Conservation (phyloP, 768 basidiomycete species). For the Daedaleopsis sinensis region DNA sequence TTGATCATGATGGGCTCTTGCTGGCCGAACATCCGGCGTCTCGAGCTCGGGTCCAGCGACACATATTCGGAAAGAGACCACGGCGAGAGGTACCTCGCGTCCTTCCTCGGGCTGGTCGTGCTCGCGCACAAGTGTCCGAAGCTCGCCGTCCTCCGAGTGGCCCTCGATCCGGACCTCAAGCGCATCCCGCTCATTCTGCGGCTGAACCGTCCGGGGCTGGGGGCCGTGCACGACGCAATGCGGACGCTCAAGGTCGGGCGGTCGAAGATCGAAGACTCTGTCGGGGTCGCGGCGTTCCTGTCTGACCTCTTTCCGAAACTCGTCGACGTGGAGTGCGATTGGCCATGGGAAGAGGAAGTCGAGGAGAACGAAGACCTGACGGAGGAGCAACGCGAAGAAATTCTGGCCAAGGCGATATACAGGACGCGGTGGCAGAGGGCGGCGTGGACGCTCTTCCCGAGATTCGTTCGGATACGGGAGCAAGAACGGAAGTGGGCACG, state of each 20-base stretch:
- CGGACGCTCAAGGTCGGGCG: not conserved
- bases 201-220: not conserved
- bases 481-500: constrained; percentile 4
- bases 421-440: not conserved
- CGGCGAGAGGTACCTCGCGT: not conserved
- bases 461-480: not conserved
- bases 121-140: constrained; percentile 1
- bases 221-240: not conserved
- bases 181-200: not conserved
- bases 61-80: too few relatives aligned
- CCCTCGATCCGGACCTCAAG: not conserved
- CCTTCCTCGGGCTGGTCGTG: not conserved
- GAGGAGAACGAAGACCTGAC: not conserved
- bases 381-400: not conserved
- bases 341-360: not conserved
- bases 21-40: not conserved
- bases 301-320: constrained; percentile 9
- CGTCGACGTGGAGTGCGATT: constrained; percentile 1
- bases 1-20: not conserved
- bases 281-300: constrained; percentile 5
- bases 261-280: not conserved
- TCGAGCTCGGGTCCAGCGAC: constrained; percentile 1
- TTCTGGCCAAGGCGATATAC: not conserved
- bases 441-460: not conserved
- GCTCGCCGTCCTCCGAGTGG: not conserved